These are phyloP conservation scores for Amaranthus tricolor DNA, from an alignment of 179 eudicot genomes.

Conservation along the genomic window DNA sequence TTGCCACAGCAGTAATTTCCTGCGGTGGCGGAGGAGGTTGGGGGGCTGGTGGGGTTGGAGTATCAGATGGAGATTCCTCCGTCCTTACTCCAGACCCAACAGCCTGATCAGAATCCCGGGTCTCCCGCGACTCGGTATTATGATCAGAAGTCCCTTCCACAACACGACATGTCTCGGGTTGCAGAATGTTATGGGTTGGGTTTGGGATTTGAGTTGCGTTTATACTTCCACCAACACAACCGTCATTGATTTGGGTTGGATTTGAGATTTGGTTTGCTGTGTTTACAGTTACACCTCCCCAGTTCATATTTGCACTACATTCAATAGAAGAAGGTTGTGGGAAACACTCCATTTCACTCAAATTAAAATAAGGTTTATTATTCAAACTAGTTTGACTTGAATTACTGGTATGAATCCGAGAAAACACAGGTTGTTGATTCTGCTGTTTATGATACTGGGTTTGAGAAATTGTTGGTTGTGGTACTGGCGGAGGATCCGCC, in stretches of 20 bases:
- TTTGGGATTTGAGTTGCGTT: not conserved
- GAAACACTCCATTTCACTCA: constrained; percentile 5
- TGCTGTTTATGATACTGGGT: constrained; percentile 1
- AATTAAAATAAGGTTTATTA: constrained; percentile 3
- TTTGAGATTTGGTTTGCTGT: too few relatives aligned
- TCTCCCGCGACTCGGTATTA: not conserved
- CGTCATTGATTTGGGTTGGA: not conserved
- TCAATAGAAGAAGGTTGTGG: not conserved
- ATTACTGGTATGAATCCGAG: not conserved
- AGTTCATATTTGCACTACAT: constrained; percentile 3
- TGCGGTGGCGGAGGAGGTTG: not conserved
- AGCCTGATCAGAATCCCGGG: constrained; percentile 2
- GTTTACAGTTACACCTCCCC: not conserved
- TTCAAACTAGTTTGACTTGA: constrained; percentile 10
- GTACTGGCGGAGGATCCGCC: constrained; percentile 24
- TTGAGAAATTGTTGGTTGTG: not conserved
- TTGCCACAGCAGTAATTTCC: constrained; percentile 12
- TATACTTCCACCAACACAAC: not conserved
- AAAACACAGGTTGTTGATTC: constrained; percentile 6
- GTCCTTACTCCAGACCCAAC: constrained; percentile 2
- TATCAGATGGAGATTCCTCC: constrained; percentile 17
- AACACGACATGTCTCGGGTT: not conserved
- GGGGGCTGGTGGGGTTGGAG: constrained; percentile 8
- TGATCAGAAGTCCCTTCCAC: not conserved
- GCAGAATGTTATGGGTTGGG: not conserved